Conservation (phyloP, 805 yeast species). For the Saccharomycopsis capsularis region DNA sequence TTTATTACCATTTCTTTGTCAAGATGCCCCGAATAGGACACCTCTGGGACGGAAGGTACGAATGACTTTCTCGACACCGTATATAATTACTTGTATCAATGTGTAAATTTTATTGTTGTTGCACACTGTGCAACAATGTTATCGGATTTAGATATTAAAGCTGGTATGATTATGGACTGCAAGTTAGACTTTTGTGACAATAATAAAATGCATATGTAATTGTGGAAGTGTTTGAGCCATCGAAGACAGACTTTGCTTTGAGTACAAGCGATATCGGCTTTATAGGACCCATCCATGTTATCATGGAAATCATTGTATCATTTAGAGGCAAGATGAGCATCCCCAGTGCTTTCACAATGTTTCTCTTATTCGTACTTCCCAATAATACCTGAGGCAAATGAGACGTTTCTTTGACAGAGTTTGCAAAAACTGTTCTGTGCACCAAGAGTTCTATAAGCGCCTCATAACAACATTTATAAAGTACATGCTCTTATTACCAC, state of each 20-base stretch:
- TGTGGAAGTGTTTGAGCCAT: background rate
- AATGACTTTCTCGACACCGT: background rate
- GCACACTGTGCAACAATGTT: conserved; percentile 12
- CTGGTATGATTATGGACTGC: conserved; percentile 8
- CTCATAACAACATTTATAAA: conserved; percentile 7
- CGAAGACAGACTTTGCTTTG: background rate
- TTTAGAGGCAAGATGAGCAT: conserved; percentile 60
- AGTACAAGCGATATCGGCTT: conserved; percentile 31
- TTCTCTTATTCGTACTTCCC: conserved; percentile 23
- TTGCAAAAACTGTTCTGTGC: conserved; percentile 54
- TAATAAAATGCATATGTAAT: conserved; percentile 1
- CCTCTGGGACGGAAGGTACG: background rate
- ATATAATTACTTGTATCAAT: conserved; percentile 15
- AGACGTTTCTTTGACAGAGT: conserved; percentile 21
- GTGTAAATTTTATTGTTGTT: conserved; percentile 16
- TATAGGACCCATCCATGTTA: conserved; percentile 41
- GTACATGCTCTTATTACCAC: no score
- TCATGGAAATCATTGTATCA: conserved; percentile 39
- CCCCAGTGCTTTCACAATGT: conserved; percentile 54
- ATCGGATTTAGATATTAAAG: conserved; percentile 1
- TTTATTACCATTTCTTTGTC: no score
- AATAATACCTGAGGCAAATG: conserved; percentile 17
- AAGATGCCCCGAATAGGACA: background rate
- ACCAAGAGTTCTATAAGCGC: conserved; percentile 49
- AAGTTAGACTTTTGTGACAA: conserved; percentile 15